A percentile compares a stretch with the other conserved stretches of the same genome.
Conservation (phyloP, 225 moss, liverwort and hornwort species). For the Marchantia polymorpha region DNA sequence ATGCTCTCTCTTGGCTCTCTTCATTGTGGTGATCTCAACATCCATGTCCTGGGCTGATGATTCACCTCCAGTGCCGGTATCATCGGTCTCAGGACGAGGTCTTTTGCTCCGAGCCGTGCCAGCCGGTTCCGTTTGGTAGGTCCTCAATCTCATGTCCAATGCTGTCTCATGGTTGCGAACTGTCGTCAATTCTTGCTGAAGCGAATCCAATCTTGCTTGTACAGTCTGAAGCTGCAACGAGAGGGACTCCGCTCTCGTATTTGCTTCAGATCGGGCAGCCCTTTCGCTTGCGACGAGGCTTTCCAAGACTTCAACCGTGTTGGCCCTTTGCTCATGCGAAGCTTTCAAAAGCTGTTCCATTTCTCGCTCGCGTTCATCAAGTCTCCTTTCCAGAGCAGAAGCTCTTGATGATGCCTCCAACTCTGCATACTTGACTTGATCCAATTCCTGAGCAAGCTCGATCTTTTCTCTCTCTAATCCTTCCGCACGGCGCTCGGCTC, state of each 20-base stretch:
- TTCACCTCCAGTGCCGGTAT: constrained; percentile 57
- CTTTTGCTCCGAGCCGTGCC: constrained; percentile 61
- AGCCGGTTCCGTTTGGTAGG: constrained; percentile 51
- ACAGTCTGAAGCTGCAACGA: constrained; percentile 69
- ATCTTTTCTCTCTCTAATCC: constrained; percentile 59
- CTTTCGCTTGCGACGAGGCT: constrained; percentile 70
- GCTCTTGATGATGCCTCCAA: constrained; percentile 54
- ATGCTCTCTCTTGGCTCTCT: constrained; percentile 45
- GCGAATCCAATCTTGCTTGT: constrained; percentile 58
- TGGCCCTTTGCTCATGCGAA: constrained; percentile 67
- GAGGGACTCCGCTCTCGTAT: constrained; percentile 63
- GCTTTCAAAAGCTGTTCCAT: constrained; percentile 71
- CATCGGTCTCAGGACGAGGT: constrained; percentile 53
- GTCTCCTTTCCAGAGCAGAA: constrained; percentile 53
- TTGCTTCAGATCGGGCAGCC: constrained; percentile 66
- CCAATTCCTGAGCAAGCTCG: constrained; percentile 54
- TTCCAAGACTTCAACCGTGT: constrained; percentile 75
- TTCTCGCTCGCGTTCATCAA: constrained; percentile 73
- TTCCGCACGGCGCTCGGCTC: constrained; percentile 51
- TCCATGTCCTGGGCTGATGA: constrained; percentile 69
- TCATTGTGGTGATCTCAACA: constrained; percentile 44
- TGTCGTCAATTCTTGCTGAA: constrained; percentile 64
- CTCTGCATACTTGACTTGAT: constrained; percentile 46
- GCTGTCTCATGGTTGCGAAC: constrained; percentile 77
- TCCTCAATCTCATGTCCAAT: constrained; percentile 58